A percentile compares a stretch with the other conserved stretches of the same genome.
These are phyloP conservation scores for Macadamia tetraphylla DNA, from an alignment of 164 flowering plant genomes.

Conservation along the genomic window DNA sequence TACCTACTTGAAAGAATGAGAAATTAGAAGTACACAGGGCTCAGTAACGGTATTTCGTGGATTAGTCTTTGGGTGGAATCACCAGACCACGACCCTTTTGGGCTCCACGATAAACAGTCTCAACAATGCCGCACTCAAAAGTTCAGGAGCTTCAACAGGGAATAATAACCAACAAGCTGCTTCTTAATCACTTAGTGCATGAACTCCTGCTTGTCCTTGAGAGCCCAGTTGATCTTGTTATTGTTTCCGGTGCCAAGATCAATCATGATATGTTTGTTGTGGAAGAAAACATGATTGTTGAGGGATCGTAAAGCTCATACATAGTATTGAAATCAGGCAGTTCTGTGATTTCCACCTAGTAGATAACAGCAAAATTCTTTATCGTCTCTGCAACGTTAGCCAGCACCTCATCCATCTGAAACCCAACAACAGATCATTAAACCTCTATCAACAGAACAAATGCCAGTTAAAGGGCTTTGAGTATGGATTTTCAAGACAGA, in stretches of 20 bases:
- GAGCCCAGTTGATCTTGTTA: slow-evolving; percentile 97
- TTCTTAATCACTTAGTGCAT: no score
- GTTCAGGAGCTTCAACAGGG: no score
- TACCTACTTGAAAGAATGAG: no score
- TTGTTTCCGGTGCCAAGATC: slow-evolving; percentile 95
- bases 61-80: slow-evolving; percentile 93
- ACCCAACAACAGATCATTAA: no score
- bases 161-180: no score
- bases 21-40: no score
- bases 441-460: no score
- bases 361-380: slow-evolving; percentile 89
- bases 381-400: slow-evolving; percentile 91
- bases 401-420: slow-evolving; percentile 91
- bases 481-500: no score
- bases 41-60: slow-evolving; percentile 91
- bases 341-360: slow-evolving; percentile 87
- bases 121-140: slow-evolving; percentile 82
- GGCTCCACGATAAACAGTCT: slow-evolving; percentile 91
- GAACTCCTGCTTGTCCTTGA: slow-evolving; percentile 94
- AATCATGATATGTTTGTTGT: no score
- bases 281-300: slow-evolving; percentile 90
- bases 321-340: slow-evolving; percentile 95
- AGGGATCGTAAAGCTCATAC: slow-evolving; percentile 96
- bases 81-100: slow-evolving; percentile 93
- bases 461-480: no score